Conservation (phyloP, 768 basidiomycete species). For the Mycena galopus region DNA sequence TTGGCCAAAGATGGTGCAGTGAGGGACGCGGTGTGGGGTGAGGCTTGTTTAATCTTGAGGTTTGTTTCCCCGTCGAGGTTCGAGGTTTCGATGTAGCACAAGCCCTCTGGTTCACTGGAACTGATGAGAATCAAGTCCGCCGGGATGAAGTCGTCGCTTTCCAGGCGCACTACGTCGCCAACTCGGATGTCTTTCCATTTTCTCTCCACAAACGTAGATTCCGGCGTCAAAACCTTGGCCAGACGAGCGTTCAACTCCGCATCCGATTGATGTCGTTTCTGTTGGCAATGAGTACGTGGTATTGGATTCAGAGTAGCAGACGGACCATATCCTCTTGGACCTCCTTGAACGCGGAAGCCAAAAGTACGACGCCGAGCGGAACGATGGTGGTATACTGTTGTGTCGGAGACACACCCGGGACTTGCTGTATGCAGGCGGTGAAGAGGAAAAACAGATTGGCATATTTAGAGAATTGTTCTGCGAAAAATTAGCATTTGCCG, state of each 20-base stretch:
- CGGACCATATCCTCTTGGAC: constrained; percentile 92
- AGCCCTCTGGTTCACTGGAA: constrained; percentile 95
- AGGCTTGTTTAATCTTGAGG: constrained; percentile 98
- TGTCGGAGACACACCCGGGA: constrained; percentile 97
- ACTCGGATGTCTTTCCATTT: constrained; percentile 93
- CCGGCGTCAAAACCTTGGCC: constrained; percentile 78
- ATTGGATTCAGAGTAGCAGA: constrained; percentile 28
- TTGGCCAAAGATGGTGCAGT: constrained; percentile 83
- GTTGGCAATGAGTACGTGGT: constrained; percentile 27
- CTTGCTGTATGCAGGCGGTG: constrained; percentile 97
- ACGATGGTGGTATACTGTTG: constrained; percentile 95
- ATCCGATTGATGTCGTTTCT: constrained; percentile 99
- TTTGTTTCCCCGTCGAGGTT: constrained; percentile 99
- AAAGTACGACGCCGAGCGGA: constrained; percentile 87
- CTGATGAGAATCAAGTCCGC: constrained; percentile 91
- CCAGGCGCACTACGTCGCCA: constrained; percentile 92
- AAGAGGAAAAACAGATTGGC: constrained; percentile 99
- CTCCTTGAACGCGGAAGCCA: constrained; percentile 97
- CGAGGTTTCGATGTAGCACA: constrained; percentile 98
- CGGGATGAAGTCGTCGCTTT: constrained; percentile 94
- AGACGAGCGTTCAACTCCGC: constrained; percentile 88
- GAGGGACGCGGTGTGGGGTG: constrained; percentile 81
- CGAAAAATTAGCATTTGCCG: constrained; percentile 24
- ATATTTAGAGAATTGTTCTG: constrained; percentile 99
- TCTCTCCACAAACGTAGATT: constrained; percentile 75